These are phyloP conservation scores for Pyrenochaeta sp. DNA, from an alignment of 2,329 filamentous ascomycete species.

Conservation along the genomic window DNA sequence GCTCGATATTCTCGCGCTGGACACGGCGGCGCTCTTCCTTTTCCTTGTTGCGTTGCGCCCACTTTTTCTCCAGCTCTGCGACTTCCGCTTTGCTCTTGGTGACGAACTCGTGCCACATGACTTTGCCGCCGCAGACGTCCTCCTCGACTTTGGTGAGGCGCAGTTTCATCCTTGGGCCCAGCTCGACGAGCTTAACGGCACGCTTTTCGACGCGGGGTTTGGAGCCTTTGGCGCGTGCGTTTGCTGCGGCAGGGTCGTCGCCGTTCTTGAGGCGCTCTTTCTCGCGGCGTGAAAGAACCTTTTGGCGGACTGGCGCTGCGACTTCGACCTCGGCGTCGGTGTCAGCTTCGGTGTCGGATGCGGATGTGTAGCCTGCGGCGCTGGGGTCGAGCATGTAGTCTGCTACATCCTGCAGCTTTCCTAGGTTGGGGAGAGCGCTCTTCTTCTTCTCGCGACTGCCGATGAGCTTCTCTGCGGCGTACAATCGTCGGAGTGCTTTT, in stretches of 20 bases:
- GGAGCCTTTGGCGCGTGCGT: slow-evolving; percentile 44
- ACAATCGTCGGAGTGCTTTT: slow-evolving; percentile 80
- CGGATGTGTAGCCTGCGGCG: slow-evolving; percentile 86
- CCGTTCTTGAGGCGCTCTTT: slow-evolving; percentile 52
- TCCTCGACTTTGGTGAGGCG: slow-evolving; percentile 96
- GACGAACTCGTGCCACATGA: slow-evolving; percentile 98
- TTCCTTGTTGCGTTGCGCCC: slow-evolving; percentile 78
- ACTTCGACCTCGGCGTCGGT: slow-evolving; percentile 97
- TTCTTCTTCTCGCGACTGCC: slow-evolving; percentile 65
- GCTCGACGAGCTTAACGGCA: slow-evolving; percentile 88
- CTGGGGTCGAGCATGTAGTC: slow-evolving; percentile 88
- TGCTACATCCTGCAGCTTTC: slow-evolving; percentile 88
- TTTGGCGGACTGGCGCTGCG: slow-evolving; percentile 65
- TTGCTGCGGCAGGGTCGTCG: slow-evolving; percentile 40
- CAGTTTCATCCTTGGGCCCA: slow-evolving; percentile 88
- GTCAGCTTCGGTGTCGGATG: slow-evolving; percentile 90
- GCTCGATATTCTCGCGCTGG: slow-evolving; percentile 90
- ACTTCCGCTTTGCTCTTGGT: slow-evolving; percentile 82
- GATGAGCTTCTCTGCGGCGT: slow-evolving; percentile 82
- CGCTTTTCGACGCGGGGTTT: slow-evolving; percentile 74
- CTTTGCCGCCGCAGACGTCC: slow-evolving; percentile 84
- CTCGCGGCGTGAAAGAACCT: slow-evolving; percentile 65
- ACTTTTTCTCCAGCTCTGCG: slow-evolving; percentile 79
- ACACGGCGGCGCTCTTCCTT: slow-evolving; percentile 82
- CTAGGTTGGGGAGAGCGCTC: slow-evolving; percentile 79